Base-by-base conservation (phyloP, 1,139 yeast species). In the Citeromyces siamensis region DNA sequence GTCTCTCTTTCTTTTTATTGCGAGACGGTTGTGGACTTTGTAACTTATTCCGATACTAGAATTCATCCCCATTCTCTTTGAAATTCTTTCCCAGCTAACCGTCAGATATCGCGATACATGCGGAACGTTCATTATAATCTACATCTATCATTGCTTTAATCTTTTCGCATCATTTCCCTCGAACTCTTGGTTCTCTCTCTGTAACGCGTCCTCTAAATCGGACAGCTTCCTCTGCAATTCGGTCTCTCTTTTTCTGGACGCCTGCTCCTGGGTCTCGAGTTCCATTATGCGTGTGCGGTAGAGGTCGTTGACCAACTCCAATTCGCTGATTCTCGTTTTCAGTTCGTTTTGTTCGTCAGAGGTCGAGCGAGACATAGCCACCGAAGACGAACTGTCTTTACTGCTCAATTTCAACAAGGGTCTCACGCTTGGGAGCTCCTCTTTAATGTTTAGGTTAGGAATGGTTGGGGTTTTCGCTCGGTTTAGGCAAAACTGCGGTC, bases 251-350 rank as follows among this genome's bases (percentile, higher is more conserved):
- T 67, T 58, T 44, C 75, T 63, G 1, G 74, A 66, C 18, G 76
- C 77, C 37, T 64, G 66, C 49, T 81, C 90, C 61, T 71, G 61
- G 19, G 74, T 73, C 54, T 88, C 95, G 43, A 88, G 64, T 52
- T 88, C 95, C 58, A 71, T 64, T 37, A 88, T 83, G 46, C 94
- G 71, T 4, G 90, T 73, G 46, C 84, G 70, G 60, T 83, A 82
- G 43, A 88, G 63, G 51, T 86, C 96, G 50, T 85, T 86, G 31
- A 88, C 94, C 34, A 88, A 64, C 54, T 88, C 96, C 41, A 88
- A 66, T 53, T 88, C 97, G n/a, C 84, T 74, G 17, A 86, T 83
- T 41, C 94, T 65, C 0, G 94, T 82, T 44, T 74, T 71, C 42
- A 85, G 61, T 33, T 65, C 61, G 14, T 74, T 72, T 16, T 67